A percentile compares a stretch with the other conserved stretches of the same genome.
Evolutionary conservation across 257 asterid species (phyloP).

Genomic region (Salvia miltiorrhiza): DNA sequence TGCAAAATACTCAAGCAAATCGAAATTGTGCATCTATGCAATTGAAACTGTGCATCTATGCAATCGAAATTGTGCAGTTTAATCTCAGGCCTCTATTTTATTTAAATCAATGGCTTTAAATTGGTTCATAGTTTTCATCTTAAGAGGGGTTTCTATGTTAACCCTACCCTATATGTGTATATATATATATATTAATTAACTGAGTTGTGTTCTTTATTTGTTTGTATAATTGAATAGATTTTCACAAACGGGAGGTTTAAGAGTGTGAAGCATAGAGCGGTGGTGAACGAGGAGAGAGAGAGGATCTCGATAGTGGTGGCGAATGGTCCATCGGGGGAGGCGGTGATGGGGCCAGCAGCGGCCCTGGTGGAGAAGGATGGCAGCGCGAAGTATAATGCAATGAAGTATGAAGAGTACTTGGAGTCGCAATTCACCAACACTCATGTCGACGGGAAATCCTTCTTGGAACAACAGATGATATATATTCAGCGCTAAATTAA

Average conservation of each 20-base stretch:
- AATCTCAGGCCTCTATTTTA: too few species aligned
- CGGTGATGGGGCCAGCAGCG: slow-evolving; percentile 41
- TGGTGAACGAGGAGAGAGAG: slow-evolving; percentile 27
- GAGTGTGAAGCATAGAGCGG: slow-evolving; percentile 39
- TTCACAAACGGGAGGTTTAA: slow-evolving; percentile 40
- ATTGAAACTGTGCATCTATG: too few species aligned
- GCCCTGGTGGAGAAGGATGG: slow-evolving; percentile 25
- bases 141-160: too few species aligned
- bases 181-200: too few species aligned
- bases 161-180: too few species aligned
- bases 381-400: slow-evolving; percentile 27
- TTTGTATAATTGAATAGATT: background rate
- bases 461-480: slow-evolving; percentile 26
- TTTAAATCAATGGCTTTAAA: too few species aligned
- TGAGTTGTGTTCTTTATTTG: too few species aligned
- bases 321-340: slow-evolving; percentile 54
- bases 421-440: slow-evolving; percentile 36
- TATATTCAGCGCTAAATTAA: too few species aligned
- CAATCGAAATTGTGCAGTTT: too few species aligned
- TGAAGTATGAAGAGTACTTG: slow-evolving; percentile 46
- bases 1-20: too few species aligned
- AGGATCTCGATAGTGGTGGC: slow-evolving; percentile 44
- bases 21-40: too few species aligned
- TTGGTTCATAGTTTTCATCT: too few species aligned
- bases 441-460: slow-evolving; percentile 34